Evolutionary conservation across 208 protist genomes (phyloP), one percentile per base, ranked within the genome.

Genomic region (Herpetomonas tarakana): DNA sequence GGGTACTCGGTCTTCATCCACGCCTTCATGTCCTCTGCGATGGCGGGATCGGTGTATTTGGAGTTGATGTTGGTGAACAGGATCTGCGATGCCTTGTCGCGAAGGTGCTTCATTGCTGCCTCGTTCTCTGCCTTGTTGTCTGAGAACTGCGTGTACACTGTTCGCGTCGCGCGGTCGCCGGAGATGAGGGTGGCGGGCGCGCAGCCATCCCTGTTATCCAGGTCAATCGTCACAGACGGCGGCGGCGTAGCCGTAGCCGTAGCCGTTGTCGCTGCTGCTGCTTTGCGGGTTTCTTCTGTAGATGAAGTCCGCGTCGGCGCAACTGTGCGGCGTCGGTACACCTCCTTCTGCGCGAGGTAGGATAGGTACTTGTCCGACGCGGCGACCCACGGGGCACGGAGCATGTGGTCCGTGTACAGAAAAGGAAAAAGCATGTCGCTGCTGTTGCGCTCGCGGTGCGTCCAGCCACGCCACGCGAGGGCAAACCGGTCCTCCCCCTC

Each of bases 151-250:
- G 7, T 6, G 46, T 52, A 52, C 12, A 19, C n/a, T 6, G 9
- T 41, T 14, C 14, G 35, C 35, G 46, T 18, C 11, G 46, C 46
- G 24, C 46, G 18, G 21, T 52, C 22, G 46, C 46, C 46, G n/a
- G n/a, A 21, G 21, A 52, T 6, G 24, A 52, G 18, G 18, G 24
- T 26, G 21, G 46, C 46, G 9, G 46, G 64, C 21, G 64, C 64
- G 46, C 64, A 70, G 1, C 29, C 64, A 57, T 70, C 64, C 6
- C 31, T 31, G 29, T 70, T 70, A 19, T 70, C 64, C 7, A 70
- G 22, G 18, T 27, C 47, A 55, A 70, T 51, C 35, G 57, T 9
- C 1, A 70, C 28, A 28, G 55, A 52, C 27, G n/a, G 29, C 46
- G 46, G 7, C 46, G n/a, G 46, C 46, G 46, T 22, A 9, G 46